Evolutionary conservation across 768 basidiomycete genomes (phyloP), one percentile per base, ranked within the genome.

Genomic region (Pleurotus ostreatus): DNA sequence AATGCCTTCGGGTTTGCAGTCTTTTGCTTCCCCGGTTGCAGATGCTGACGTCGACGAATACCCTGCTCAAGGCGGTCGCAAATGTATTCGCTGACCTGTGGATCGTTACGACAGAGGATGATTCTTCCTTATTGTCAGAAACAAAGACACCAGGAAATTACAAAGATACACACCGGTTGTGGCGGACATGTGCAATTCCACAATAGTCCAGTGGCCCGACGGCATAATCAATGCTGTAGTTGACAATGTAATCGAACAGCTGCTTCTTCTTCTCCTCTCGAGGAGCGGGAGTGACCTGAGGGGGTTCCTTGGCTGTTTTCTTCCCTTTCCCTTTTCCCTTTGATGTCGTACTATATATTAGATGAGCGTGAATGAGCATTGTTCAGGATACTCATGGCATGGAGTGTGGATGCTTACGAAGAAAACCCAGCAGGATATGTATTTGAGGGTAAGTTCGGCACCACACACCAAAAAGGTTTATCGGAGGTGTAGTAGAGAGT

Each of bases 131-230:
- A 12, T 13, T 18, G 22, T 47, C 8, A 47, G 22, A 16, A 20
- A 47, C 20, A 41, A 20, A 7, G 13, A 53, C 5, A 41, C 16
- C n/a, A 38, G 20, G 20, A 45, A n/a, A n/a, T 20, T 23, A 15
- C 5, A 5, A 37, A 56, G 34, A 11, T 9, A 56, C 25, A 39
- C 37, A 57, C 56, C 26, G 34, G 18, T 53, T 46, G 38, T 52
- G 23, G 4, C 38, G 20, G 26, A 57, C 37, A n/a, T 40, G 56
- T 37, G 39, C 49, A 1, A 57, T 38, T 16, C 56, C 56, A 45
- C 56, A 57, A 25, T 39, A 57, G 25, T 57, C 56, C 8, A 57
- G 51, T 13, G 56, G 56, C 20, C 56, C 56, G 4, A 57, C 49
- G 9, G 47, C 51, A 34, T 52, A 53, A 12, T 57, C 49, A 38